Percentiles rank a stretch among this genome's conserved stretches.
Evolutionary conservation across 208 protist genomes (phyloP).

Genomic region (Trypanosoma cruzi): DNA sequence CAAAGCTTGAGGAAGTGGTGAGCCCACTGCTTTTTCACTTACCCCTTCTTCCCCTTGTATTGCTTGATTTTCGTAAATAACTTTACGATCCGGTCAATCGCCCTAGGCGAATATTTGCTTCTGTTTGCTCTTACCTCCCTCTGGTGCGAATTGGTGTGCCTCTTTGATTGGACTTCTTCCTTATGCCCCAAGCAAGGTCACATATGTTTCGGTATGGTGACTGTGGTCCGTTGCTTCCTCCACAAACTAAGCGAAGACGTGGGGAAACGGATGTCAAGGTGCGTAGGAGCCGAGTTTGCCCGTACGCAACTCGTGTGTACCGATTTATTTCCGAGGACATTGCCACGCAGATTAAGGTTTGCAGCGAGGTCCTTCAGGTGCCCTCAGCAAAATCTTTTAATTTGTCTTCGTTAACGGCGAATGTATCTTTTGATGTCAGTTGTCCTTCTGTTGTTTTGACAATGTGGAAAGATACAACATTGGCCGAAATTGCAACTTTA

Average conservation of each 20-base stretch:
- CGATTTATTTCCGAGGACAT: slow-evolving; percentile 24
- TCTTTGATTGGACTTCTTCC: background rate
- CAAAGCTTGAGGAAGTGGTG: too few species aligned
- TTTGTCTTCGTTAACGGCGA: background rate
- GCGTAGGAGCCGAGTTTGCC: slow-evolving; percentile 18
- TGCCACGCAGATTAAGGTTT: slow-evolving; percentile 33
- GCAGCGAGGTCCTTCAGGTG: slow-evolving; percentile 33
- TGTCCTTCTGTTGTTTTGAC: slow-evolving; percentile 38
- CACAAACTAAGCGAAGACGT: slow-evolving; percentile 1
- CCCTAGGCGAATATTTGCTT: too few species aligned
- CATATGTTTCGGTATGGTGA: slow-evolving; percentile 3
- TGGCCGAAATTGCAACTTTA: slow-evolving; percentile 41
- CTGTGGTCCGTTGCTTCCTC: background rate
- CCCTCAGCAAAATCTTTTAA: slow-evolving; percentile 27
- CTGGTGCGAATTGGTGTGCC: background rate
- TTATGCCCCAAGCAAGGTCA: background rate
- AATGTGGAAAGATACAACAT: slow-evolving; percentile 61
- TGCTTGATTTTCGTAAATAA: too few species aligned
- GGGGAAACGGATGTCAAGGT: slow-evolving; percentile 8
- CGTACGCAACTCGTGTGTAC: slow-evolving; percentile 27
- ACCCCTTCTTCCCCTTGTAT: too few species aligned
- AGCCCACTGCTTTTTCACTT: too few species aligned
- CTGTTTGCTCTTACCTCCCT: background rate
- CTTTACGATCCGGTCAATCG: too few species aligned
- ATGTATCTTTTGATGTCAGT: background rate